Percentiles rank a stretch among this genome's conserved stretches.
phyloP scores from a whole-genome alignment of 345 rosid species.

The Eutrema japonicum region DNA sequence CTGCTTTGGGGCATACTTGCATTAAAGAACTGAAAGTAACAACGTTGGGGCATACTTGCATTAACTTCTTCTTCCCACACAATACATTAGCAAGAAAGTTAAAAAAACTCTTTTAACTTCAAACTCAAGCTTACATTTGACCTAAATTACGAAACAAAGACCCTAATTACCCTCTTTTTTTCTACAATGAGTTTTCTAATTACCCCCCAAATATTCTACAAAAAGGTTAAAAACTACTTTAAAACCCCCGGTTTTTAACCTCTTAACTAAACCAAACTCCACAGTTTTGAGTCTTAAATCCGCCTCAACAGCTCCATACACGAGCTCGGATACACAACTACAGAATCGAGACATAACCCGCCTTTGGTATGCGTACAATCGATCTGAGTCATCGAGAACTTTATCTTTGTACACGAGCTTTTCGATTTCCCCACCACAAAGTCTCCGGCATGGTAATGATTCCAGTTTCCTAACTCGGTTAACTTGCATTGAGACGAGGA shows the following conservation, averaged over 20 bases:
- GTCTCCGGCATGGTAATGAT: slow-evolving; percentile 80
- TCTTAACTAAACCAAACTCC: slow-evolving; percentile 35
- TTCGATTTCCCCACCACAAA: slow-evolving; percentile 57
- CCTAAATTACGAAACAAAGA: slow-evolving; percentile 4
- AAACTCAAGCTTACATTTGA: slow-evolving; percentile 14
- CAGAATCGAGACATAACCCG: slow-evolving; percentile 86
- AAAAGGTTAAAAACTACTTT: slow-evolving; percentile 16
- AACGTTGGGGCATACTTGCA: no score
- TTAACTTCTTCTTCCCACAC: no score
- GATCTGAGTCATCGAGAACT: slow-evolving; percentile 89
- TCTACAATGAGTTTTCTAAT: slow-evolving; percentile 21
- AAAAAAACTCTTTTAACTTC: not conserved
- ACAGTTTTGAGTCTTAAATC: slow-evolving; percentile 48
- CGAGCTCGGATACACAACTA: slow-evolving; percentile 68
- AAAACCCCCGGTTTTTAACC: slow-evolving; percentile 6
- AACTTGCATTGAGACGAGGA: slow-evolving; percentile 73
- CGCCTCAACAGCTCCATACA: slow-evolving; percentile 63
- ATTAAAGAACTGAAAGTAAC: no score
- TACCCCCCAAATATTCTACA: slow-evolving; percentile 26
- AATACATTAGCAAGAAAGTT: not conserved
- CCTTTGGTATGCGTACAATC: slow-evolving; percentile 99
- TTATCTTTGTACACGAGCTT: slow-evolving; percentile 52
- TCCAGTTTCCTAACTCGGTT: slow-evolving; percentile 74
- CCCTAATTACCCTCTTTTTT: slow-evolving; percentile 4
- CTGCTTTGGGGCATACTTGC: not conserved